Evolutionary conservation across 2,329 filamentous ascomycete species (phyloP).

Genomic region (Cercospora janseana): DNA sequence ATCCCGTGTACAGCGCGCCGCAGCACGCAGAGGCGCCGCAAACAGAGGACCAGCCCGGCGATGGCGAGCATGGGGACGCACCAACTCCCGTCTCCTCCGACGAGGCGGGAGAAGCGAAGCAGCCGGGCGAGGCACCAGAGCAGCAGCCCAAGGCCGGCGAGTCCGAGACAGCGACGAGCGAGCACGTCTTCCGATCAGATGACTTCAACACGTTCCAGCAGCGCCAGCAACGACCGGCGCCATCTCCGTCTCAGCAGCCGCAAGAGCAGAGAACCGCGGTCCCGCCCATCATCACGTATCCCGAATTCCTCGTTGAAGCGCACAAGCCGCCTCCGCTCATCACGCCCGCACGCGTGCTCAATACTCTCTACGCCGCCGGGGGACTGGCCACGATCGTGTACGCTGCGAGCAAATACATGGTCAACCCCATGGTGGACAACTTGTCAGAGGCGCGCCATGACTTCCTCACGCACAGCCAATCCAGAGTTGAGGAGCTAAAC

Average conservation of each 20-base stretch:
- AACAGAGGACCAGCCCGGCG: conserved; percentile 8
- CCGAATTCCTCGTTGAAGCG: conserved; percentile 61
- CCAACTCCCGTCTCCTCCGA: too few species aligned
- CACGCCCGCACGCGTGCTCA: conserved; percentile 56
- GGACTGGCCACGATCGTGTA: conserved; percentile 61
- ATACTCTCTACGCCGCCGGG: conserved; percentile 56
- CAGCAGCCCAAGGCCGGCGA: too few species aligned
- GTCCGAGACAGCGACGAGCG: too few species aligned
- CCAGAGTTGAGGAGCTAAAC: conserved; percentile 56
- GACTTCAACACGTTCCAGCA: conserved; percentile 33
- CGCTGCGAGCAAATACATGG: conserved; percentile 66
- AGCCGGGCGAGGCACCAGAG: too few species aligned
- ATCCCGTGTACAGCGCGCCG: conserved; percentile 25
- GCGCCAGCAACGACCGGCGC: conserved; percentile 21
- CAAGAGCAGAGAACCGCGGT: conserved; percentile 41
- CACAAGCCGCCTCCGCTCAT: conserved; percentile 59
- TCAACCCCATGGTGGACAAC: conserved; percentile 59
- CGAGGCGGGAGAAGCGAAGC: too few species aligned
- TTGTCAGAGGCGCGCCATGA: conserved; percentile 58
- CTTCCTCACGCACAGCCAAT: conserved; percentile 52
- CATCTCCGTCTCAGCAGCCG: conserved; percentile 14
- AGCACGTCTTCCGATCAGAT: conserved; percentile 21
- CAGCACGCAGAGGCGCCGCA: conserved; percentile 12
- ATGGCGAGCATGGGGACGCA: conserved; percentile 1
- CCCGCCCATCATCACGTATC: conserved; percentile 65